Evolutionary conservation across 805 yeast genomes (phyloP).

Genomic region (Sugiyamaella mastotermitis): DNA sequence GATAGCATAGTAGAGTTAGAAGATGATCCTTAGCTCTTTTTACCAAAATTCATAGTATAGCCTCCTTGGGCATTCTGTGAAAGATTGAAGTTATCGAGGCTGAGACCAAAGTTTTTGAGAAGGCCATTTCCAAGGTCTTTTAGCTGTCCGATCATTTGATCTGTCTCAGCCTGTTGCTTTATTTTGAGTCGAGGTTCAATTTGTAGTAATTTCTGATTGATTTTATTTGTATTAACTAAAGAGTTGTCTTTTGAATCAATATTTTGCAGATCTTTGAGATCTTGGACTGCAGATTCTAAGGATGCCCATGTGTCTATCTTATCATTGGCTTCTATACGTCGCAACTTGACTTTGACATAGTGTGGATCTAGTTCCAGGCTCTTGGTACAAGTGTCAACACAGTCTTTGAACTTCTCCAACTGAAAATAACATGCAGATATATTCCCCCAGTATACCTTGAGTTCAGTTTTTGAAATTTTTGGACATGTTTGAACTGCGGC

Average conservation of each 20-base stretch:
- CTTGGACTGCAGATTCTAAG: conserved; percentile 24
- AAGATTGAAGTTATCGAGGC: conserved; percentile 27
- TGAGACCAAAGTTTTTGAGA: conserved; percentile 27
- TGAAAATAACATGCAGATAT: conserved; percentile 23
- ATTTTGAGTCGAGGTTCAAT: conserved; percentile 18
- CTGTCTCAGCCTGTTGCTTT: conserved; percentile 25
- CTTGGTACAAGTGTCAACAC: conserved; percentile 57
- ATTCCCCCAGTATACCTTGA: conserved; percentile 22
- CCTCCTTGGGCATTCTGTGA: conserved; percentile 19
- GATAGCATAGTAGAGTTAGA: not conserved
- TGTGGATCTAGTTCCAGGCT: conserved; percentile 55
- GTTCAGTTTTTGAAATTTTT: conserved; percentile 5
- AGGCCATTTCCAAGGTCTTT: conserved; percentile 29
- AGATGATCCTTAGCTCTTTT: not conserved
- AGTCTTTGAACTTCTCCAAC: conserved; percentile 28
- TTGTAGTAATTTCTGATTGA: conserved; percentile 3
- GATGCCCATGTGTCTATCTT: conserved; percentile 24
- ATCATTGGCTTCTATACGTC: conserved; percentile 65
- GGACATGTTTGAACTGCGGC: conserved; percentile 18
- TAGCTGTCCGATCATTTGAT: conserved; percentile 27
- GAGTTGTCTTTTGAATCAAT: conserved; percentile 2
- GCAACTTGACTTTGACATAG: conserved; percentile 65
- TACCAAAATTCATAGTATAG: conserved; percentile 15
- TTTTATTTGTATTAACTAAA: conserved; percentile 1
- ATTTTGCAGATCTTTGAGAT: conserved; percentile 7